Percentiles rank a stretch among this genome's conserved stretches.
These are phyloP conservation scores for Arthrobotrys sinensis DNA, from an alignment of 2,329 filamentous ascomycete genomes.

Conservation along the genomic window DNA sequence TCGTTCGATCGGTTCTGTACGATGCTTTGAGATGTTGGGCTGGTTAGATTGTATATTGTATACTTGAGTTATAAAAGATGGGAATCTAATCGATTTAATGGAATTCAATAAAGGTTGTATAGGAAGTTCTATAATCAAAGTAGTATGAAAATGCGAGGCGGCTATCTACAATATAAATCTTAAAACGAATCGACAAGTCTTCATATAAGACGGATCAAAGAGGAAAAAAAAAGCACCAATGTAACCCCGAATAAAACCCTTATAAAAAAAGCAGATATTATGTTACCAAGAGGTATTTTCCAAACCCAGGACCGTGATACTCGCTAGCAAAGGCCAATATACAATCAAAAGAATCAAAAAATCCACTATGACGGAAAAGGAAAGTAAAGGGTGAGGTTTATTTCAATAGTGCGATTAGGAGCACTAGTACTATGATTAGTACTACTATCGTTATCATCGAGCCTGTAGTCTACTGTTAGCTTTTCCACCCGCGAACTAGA, in stretches of 20 bases:
- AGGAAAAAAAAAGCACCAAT: not conserved
- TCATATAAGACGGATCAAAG: not conserved
- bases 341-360: conserved; percentile 42
- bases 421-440: conserved; percentile 83
- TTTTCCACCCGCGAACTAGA: conserved; percentile 75
- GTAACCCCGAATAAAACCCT: not conserved
- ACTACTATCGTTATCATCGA: conserved; percentile 78
- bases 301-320: conserved; percentile 24
- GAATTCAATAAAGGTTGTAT: not conserved
- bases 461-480: conserved; percentile 64
- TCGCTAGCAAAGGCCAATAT: conserved; percentile 37
- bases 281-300: conserved; percentile 9
- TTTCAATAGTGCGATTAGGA: conserved; percentile 87
- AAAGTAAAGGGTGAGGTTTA: conserved; percentile 67
- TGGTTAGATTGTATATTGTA: conserved; percentile 13
- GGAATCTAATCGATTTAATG: not conserved
- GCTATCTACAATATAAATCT: conserved; percentile 15
- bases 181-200: not conserved
- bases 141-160: not conserved
- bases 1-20: too few relatives aligned
- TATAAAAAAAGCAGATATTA: conserved; percentile 4
- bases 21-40: not conserved
- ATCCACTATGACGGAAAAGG: conserved; percentile 46
- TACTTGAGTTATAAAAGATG: not conserved
- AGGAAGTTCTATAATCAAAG: not conserved